A percentile compares a stretch with the other conserved stretches of the same genome.
Evolutionary conservation across 2,329 filamentous ascomycete genomes (phyloP).

Genomic region (Pseudogymnoascus sp.): DNA sequence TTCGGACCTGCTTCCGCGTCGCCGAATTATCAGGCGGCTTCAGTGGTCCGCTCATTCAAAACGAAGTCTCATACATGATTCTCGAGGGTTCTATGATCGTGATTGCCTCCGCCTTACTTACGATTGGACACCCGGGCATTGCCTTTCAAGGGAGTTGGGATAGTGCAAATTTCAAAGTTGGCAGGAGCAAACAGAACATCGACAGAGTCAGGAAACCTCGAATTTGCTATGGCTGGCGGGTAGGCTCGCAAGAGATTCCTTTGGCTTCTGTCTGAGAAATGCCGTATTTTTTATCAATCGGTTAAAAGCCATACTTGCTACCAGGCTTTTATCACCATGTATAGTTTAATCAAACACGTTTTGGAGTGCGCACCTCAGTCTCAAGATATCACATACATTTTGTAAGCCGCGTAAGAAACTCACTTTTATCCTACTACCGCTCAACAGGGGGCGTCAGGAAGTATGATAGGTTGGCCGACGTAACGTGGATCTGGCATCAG

Average conservation of each 20-base stretch:
- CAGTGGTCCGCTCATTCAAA: constrained; percentile 38
- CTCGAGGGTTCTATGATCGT: constrained; percentile 35
- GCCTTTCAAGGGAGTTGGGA: constrained; percentile 18
- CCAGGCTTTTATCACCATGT: too few species aligned
- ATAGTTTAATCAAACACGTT: too few species aligned
- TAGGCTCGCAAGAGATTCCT: background rate
- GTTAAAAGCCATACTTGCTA: too few species aligned
- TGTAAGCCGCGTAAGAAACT: too few species aligned
- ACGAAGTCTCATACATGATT: constrained; percentile 37
- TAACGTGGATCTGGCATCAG: too few species aligned
- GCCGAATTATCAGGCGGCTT: constrained; percentile 49
- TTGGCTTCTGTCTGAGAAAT: background rate
- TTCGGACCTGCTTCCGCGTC: constrained; percentile 48
- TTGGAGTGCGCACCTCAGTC: too few species aligned
- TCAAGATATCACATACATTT: too few species aligned
- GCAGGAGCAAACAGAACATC: background rate
- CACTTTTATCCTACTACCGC: too few species aligned
- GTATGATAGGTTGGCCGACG: too few species aligned
- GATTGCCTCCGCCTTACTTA: constrained; percentile 25
- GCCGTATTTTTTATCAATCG: too few species aligned
- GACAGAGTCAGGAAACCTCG: background rate
- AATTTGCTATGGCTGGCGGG: background rate
- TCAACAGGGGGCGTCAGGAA: too few species aligned
- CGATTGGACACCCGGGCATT: constrained; percentile 27
- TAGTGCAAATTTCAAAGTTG: background rate